Percentiles rank a stretch among this genome's conserved stretches.
Conservation (phyloP, 768 basidiomycete genomes). For the Polyporus arcularius region DNA sequence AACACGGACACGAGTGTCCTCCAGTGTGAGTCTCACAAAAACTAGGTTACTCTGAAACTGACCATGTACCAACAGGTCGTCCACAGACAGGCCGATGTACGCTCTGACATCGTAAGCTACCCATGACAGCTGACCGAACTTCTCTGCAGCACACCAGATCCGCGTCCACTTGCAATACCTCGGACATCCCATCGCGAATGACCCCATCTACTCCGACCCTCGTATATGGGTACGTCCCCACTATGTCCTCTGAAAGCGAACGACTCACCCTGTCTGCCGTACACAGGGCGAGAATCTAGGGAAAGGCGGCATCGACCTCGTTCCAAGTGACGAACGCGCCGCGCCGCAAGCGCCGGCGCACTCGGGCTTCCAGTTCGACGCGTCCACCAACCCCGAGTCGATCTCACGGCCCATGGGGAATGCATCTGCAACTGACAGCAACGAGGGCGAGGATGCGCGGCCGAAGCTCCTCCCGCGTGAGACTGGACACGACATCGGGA, state of each 20-base stretch:
- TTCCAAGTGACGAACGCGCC: conserved; percentile 63
- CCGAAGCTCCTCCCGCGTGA: conserved; percentile 72
- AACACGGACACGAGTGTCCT: conserved; percentile 84
- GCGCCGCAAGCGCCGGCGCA: conserved; percentile 59
- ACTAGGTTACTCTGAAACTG: conserved; percentile 1
- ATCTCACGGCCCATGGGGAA: neutral
- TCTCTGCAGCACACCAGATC: conserved; percentile 84
- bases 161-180: conserved; percentile 96
- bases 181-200: conserved; percentile 92
- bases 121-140: conserved; percentile 1
- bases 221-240: conserved; percentile 63
- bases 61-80: conserved; percentile 51
- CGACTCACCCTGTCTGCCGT: neutral
- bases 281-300: conserved; percentile 70
- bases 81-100: conserved; percentile 92
- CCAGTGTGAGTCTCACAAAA: conserved; percentile 54
- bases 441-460: conserved; percentile 1
- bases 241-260: conserved; percentile 10
- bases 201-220: conserved; percentile 85
- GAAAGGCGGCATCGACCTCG: conserved; percentile 77
- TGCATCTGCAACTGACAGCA: neutral
- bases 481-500: conserved; percentile 84
- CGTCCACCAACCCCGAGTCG: conserved; percentile 27
- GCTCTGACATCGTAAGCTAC: conserved; percentile 29
- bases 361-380: conserved; percentile 27